phyloP scores from a whole-genome alignment of 768 basidiomycete species.

The Leccinum ochraceum region DNA sequence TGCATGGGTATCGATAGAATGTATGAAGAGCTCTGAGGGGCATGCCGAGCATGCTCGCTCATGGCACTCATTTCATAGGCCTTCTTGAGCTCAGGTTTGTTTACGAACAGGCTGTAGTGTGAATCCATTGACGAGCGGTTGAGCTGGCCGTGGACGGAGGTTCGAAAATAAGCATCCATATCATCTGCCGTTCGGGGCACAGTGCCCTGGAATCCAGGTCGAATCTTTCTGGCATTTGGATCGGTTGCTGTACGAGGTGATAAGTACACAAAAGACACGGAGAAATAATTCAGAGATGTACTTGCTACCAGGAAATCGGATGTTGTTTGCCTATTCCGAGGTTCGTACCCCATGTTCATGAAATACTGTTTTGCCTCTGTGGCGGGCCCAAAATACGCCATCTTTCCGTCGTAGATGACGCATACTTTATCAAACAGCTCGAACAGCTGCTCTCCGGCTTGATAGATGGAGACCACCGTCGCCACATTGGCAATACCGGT shows the following conservation, averaged over 20 bases:
- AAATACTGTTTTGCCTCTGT: no score
- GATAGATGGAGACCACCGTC: no score
- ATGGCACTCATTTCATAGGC: slow-evolving; percentile 50
- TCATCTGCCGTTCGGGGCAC: slow-evolving; percentile 57
- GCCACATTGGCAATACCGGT: no score
- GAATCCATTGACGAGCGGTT: slow-evolving; percentile 49
- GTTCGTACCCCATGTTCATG: no score
- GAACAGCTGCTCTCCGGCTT: no score
- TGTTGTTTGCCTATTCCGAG: no score
- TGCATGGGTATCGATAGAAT: slow-evolving; percentile 49
- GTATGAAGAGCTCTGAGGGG: slow-evolving; percentile 44
- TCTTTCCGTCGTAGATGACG: no score
- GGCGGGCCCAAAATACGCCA: no score
- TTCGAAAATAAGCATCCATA: slow-evolving; percentile 50
- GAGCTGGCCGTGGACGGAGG: slow-evolving; percentile 38
- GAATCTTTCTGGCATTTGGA: slow-evolving; percentile 53
- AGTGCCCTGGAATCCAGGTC: slow-evolving; percentile 37
- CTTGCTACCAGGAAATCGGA: slow-evolving; percentile 53
- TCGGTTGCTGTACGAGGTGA: slow-evolving; percentile 46
- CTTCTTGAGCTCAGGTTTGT: slow-evolving; percentile 43
- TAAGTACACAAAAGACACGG: not conserved
- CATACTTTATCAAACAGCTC: no score
- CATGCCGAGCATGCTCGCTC: slow-evolving; percentile 51
- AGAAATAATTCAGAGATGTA: slow-evolving; percentile 33
- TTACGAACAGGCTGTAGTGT: slow-evolving; percentile 47